phyloP scores from a whole-genome alignment of 1,284 basidiomycete genomes.

The Peniophora sp. region DNA sequence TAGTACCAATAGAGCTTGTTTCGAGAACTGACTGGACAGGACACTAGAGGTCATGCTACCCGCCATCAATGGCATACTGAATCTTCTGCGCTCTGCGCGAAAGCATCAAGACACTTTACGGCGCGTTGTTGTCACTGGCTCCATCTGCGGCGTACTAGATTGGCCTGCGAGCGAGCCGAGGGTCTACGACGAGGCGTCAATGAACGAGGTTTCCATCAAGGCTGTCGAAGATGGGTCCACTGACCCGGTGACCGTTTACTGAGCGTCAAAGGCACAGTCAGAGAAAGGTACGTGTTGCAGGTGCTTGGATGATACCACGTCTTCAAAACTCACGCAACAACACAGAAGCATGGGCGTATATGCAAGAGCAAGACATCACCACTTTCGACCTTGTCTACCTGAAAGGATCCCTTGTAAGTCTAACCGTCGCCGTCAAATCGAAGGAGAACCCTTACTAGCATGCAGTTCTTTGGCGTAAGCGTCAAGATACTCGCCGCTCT shows the following conservation, averaged over 20 bases:
- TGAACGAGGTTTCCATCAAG: not conserved
- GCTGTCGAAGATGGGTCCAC: not conserved
- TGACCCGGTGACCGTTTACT: not conserved
- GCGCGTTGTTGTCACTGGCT: not conserved
- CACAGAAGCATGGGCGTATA: conserved; percentile 9
- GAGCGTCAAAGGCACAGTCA: not conserved
- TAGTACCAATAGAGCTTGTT: not conserved
- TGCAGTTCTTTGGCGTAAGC: not conserved
- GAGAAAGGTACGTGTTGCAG: conserved; percentile 9
- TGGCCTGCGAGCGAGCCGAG: not conserved
- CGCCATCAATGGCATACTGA: not conserved
- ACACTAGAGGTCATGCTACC: not conserved
- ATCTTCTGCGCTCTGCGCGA: not conserved
- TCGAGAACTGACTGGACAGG: not conserved
- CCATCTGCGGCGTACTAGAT: not conserved
- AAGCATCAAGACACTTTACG: conserved; percentile 13
- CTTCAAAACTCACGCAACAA: conserved; percentile 18
- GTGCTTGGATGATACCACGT: conserved; percentile 12
- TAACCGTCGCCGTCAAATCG: too few relatives aligned
- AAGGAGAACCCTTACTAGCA: too few relatives aligned
- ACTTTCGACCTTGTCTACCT: not conserved
- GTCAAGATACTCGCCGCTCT: too few relatives aligned
- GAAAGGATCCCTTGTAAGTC: not conserved
- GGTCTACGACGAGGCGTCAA: not conserved
- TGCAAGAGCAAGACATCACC: not conserved